Conservation (phyloP, 768 basidiomycete genomes). For the Coprinopsis sp. region DNA sequence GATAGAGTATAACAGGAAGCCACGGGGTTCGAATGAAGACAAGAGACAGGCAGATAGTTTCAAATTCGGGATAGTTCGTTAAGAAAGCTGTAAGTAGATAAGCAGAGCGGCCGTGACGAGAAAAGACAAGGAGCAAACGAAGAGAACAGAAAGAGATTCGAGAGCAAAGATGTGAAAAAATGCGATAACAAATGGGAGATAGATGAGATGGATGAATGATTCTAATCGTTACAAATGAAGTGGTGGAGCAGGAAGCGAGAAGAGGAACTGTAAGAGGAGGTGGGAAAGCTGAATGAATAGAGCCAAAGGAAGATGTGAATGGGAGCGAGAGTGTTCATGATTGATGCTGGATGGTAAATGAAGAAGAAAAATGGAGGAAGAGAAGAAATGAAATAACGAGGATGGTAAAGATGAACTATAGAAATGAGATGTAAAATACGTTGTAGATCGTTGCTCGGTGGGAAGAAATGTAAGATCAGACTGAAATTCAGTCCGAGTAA, state of each 20-base stretch:
- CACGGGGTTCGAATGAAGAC: no score
- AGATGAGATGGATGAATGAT: constrained; percentile 43
- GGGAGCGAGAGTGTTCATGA: constrained; percentile 1
- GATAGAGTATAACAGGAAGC: no score
- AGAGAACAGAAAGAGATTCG: constrained; percentile 19
- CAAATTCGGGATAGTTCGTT: no score
- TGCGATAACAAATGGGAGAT: constrained; percentile 28
- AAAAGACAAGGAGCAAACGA: constrained; percentile 6
- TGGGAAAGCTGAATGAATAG: constrained; percentile 2
- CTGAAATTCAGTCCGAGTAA: no score
- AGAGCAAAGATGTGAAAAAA: no score
- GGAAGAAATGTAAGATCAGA: constrained; percentile 3
- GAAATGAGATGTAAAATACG: constrained; percentile 10
- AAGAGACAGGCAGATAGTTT: no score
- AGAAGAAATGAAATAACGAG: constrained; percentile 7
- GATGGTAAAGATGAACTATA: constrained; percentile 5
- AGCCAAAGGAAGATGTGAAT: constrained; percentile 1
- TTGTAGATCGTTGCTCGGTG: no score
- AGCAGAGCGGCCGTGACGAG: background rate
- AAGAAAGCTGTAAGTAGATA: no score
- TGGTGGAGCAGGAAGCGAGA: constrained; percentile 18
- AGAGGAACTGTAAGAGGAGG: constrained; percentile 12
- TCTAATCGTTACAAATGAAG: constrained; percentile 71
- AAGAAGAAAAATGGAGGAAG: constrained; percentile 14
- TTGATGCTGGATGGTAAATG: constrained; percentile 6